Conservation (phyloP, 352 stramenopile species). For the Albugo candida region DNA sequence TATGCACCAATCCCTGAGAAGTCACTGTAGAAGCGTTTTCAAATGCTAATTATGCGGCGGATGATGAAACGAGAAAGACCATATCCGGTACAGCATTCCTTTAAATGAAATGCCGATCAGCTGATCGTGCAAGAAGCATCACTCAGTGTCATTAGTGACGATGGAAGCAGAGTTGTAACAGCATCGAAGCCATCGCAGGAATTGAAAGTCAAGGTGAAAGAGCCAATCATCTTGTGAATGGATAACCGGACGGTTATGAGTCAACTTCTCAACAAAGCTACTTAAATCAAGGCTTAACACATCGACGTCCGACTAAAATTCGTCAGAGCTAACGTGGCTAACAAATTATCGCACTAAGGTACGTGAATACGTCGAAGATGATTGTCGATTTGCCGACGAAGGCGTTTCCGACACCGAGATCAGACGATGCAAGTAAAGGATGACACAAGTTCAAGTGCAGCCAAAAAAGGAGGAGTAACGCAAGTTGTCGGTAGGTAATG, state of each 20-base stretch:
- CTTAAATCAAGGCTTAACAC: constrained; percentile 2
- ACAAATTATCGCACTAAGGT: too few relatives aligned
- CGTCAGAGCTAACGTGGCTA: too few relatives aligned
- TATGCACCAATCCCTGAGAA: background rate
- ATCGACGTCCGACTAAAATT: too few relatives aligned
- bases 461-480: too few relatives aligned
- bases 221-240: constrained; percentile 2
- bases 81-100: constrained; percentile 4
- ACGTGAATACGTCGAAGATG: too few relatives aligned
- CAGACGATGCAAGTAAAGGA: too few relatives aligned
- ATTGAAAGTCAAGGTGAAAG: background rate
- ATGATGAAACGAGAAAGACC: constrained; percentile 7
- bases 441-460: too few relatives aligned
- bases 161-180: constrained; percentile 11
- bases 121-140: constrained; percentile 9
- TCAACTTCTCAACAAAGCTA: constrained; percentile 6
- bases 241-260: constrained; percentile 4
- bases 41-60: constrained; percentile 11
- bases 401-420: too few relatives aligned
- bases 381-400: too few relatives aligned
- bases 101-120: constrained; percentile 4
- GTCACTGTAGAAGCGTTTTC: constrained; percentile 3
- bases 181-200: constrained; percentile 1
- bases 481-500: too few relatives aligned
- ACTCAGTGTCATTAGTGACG: constrained; percentile 3